Base-by-base conservation (phyloP, 331 rosid genomes). In the Saraca asoca region DNA sequence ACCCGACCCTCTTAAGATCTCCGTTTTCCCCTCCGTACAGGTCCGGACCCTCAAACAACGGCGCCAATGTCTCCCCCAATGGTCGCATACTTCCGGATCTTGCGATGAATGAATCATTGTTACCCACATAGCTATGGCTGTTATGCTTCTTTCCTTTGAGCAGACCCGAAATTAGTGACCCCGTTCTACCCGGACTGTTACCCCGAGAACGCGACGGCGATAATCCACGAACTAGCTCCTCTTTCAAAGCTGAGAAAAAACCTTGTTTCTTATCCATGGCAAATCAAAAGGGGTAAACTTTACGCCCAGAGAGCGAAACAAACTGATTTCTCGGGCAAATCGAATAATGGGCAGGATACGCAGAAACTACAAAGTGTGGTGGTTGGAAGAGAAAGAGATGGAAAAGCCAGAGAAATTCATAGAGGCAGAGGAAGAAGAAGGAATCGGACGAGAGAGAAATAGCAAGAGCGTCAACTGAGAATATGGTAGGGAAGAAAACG, bases 21-120 rank as follows among this genome's bases (percentile, higher is more conserved):
- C 91, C 96, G 39, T 75, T 64, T 24, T 82, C 96, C 0, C 73
- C 69, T 3, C 77, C 95, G 45, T 88, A 85, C 31, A 86, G 82
- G 79, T 94, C 99, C 12, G 97, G 99, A 0, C 99, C 99, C 73
- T 94, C 99, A 35, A 94, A 78, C 41, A 90, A 63, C 41, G 99
- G 97, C 72, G 87, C 39, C n/a, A 85, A 65, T 0, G 90, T 62
- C 61, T 81, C 90, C 0, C 89, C 89, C 10, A 83, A 3, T 17
- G 83, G 88, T 33, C 92, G 81, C 46, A 94, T 48, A 42, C 97
- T 87, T 2, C 85, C 85, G 79, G 99, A 94, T 86, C 99, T 91
- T 39, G 75, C 91, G 17, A 86, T 73, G 58, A 78, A 56, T 46
- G 80, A 7, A 53, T 79, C 90, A 0, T 72, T 35, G 44, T 48